Conservation (phyloP, 108 stramenopile species). For the Asterionellopsis glacialis region DNA sequence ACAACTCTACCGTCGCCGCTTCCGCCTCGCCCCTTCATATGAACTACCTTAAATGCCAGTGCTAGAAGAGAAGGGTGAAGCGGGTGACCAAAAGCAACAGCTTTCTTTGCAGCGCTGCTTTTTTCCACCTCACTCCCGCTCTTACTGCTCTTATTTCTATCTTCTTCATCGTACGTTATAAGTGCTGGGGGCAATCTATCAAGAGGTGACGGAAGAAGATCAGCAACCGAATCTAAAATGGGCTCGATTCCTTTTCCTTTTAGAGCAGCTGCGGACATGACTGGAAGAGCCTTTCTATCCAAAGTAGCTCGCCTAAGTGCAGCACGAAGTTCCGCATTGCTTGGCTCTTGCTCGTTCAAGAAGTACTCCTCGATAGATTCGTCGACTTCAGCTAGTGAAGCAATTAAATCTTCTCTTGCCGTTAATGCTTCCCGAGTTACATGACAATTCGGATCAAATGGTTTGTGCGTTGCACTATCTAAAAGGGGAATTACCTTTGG, state of each 20-base stretch:
- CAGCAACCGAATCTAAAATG: constrained; percentile 88
- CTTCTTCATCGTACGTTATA: constrained; percentile 27
- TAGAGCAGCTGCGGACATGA: constrained; percentile 82
- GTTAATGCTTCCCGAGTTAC: constrained; percentile 47
- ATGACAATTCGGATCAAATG: constrained; percentile 24
- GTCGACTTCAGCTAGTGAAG: constrained; percentile 76
- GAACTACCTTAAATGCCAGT: constrained; percentile 86
- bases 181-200: constrained; percentile 73
- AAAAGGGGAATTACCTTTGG: constrained; percentile 51
- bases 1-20: constrained; percentile 87
- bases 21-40: constrained; percentile 86
- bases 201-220: constrained; percentile 90
- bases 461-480: constrained; percentile 20
- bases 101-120: background rate
- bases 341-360: constrained; percentile 55
- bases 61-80: constrained; percentile 69
- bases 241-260: constrained; percentile 91
- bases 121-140: constrained; percentile 4
- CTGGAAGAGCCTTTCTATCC: constrained; percentile 56
- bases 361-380: constrained; percentile 77
- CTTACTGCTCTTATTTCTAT: background rate
- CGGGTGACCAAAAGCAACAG: constrained; percentile 65
- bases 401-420: constrained; percentile 56
- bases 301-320: constrained; percentile 74
- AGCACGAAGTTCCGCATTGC: constrained; percentile 53